Base-by-base conservation (phyloP, 345 rosid species). In the Populus euphratica region DNA sequence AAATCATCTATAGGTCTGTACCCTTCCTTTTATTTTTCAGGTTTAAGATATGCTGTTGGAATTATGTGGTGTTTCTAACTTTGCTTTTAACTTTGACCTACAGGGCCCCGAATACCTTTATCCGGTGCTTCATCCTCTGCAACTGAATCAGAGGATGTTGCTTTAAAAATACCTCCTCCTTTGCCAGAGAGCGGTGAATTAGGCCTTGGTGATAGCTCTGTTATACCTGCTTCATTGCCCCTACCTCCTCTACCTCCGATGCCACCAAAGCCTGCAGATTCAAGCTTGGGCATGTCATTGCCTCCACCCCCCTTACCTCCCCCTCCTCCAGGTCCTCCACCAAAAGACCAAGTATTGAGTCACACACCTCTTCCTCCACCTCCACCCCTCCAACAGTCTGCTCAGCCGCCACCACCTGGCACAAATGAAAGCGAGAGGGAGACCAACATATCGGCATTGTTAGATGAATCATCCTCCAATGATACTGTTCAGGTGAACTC, bases 241-340 rank as follows among this genome's bases (percentile, higher is more conserved):
- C 84, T 90, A 67, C 96, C 97, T 31, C 98, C 96, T 73, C 98
- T 73, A 5, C 94, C 92, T 79, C 98, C 96, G 6, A 71, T 92
- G 92, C 99, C 99, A 17, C 94, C 95, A 76, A 87, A 75, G 67
- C 84, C 89, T 77, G 79, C 88, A 75, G 76, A 74, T 21, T 70
- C 85, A 69, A 82, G 75, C 78, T 64, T 85, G 70, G 86, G 88
- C 71, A 23, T 87, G 74, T 75, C 92, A 56, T 83, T 96, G 79
- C 93, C 98, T 39, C 94, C 87, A 33, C 86, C 86, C 21, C 84
- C 88, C 78, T 82, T 86, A 69, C 93, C 94, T 41, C 97, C 97
- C 71, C 98, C 99, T 20, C 99, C 98, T 70, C 97, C 97, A 12
- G 98, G 99, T 11, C 93, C 97, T 27, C 94, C 94, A 36, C 93